phyloP scores from a whole-genome alignment of 805 yeast genomes.

The Yueomyces sp. region DNA sequence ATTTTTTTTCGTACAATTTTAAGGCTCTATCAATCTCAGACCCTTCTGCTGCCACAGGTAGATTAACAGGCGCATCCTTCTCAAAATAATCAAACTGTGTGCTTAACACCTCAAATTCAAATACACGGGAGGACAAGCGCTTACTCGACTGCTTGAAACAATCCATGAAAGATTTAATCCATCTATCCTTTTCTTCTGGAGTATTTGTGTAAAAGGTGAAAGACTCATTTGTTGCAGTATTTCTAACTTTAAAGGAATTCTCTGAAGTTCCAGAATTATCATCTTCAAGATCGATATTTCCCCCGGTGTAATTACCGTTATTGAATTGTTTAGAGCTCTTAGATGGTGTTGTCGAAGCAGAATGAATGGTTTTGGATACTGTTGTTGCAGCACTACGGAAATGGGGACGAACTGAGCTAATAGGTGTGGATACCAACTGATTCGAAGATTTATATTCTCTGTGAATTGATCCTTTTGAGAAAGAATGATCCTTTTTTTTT shows the following conservation, averaged over 20 bases:
- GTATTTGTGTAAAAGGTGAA: constrained; percentile 37
- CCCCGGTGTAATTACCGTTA: background rate
- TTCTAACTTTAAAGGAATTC: constrained; percentile 37
- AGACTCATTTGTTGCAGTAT: constrained; percentile 42
- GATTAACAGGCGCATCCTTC: constrained; percentile 32
- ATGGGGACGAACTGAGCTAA: constrained; percentile 12
- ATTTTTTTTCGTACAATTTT: constrained; percentile 18
- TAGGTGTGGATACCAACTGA: constrained; percentile 7
- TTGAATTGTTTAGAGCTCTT: background rate
- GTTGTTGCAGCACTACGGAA: constrained; percentile 12
- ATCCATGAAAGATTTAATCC: constrained; percentile 40
- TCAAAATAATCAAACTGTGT: constrained; percentile 58
- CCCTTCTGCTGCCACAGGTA: constrained; percentile 39
- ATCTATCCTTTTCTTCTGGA: constrained; percentile 38
- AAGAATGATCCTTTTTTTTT: constrained; percentile 14
- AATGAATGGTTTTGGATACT: constrained; percentile 8
- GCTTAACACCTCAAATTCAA: constrained; percentile 37
- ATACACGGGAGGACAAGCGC: constrained; percentile 32
- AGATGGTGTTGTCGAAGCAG: constrained; percentile 1
- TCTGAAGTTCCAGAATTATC: constrained; percentile 6
- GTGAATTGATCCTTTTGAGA: background rate
- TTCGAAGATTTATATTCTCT: background rate
- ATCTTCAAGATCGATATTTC: constrained; percentile 8
- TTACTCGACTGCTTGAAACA: constrained; percentile 33
- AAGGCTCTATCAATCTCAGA: constrained; percentile 37